Conservation (phyloP, 202 grass and related monocot species). For the Eragrostis tef region DNA sequence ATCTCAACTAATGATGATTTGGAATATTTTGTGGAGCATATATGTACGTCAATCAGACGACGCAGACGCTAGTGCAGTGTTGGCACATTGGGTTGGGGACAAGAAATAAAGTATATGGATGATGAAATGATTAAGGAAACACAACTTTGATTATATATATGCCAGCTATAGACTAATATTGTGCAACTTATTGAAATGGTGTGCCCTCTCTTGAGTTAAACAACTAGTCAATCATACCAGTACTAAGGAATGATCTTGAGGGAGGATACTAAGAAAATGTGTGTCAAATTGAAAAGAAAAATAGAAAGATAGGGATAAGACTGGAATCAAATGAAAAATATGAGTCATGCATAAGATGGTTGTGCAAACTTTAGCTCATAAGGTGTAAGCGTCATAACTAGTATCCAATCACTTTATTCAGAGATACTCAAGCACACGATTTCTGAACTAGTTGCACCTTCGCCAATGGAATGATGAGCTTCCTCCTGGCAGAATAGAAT, state of each 20-base stretch:
- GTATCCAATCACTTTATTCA: conserved; percentile 2
- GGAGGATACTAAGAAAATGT: background rate
- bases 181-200: background rate
- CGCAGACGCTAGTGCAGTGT: conserved; percentile 12
- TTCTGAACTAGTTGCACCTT: conserved; percentile 27
- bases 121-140: conserved; percentile 34
- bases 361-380: background rate
- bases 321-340: background rate
- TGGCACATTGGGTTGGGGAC: conserved; percentile 5
- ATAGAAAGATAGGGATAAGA: background rate
- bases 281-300: background rate
- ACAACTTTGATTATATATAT: no score
- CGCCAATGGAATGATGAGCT: background rate
- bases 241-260: background rate
- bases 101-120: conserved; percentile 20
- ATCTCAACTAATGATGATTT: conserved; percentile 35
- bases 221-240: background rate
- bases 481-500: background rate
- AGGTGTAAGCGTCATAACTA: background rate
- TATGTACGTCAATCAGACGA: conserved; percentile 34
- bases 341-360: background rate
- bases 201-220: conserved; percentile 3
- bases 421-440: background rate
- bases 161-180: background rate
- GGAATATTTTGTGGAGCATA: conserved; percentile 40